phyloP scores from a whole-genome alignment of 768 basidiomycete genomes.

The Pisolithus sp. region DNA sequence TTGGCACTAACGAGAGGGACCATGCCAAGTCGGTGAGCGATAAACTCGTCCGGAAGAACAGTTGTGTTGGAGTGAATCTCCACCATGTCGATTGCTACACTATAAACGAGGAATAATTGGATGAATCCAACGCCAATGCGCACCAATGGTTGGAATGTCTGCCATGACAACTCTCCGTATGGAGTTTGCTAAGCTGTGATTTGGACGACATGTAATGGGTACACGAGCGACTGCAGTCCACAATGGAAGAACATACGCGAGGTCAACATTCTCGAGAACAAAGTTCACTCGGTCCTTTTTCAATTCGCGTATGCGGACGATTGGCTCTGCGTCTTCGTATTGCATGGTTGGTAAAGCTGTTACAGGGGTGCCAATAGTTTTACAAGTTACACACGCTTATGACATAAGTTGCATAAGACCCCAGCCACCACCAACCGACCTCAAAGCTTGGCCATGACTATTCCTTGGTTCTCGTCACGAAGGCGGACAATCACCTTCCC shows the following conservation, averaged over 20 bases:
- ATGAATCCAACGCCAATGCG: conserved; percentile 23
- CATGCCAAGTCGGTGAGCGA: conserved; percentile 93
- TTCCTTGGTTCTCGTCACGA: conserved; percentile 37
- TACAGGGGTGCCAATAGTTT: no score
- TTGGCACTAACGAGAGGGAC: conserved; percentile 83
- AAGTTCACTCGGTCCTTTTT: conserved; percentile 86
- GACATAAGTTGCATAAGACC: neutral
- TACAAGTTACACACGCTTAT: neutral
- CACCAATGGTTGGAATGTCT: conserved; percentile 93
- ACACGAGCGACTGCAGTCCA: conserved; percentile 4
- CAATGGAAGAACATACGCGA: conserved; percentile 58
- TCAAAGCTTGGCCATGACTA: conserved; percentile 37
- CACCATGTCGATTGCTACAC: conserved; percentile 91
- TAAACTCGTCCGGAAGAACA: conserved; percentile 94
- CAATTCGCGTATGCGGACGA: conserved; percentile 77
- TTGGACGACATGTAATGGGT: conserved; percentile 7
- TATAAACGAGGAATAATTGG: conserved; percentile 2
- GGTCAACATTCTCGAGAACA: conserved; percentile 91
- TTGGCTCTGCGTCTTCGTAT: conserved; percentile 47
- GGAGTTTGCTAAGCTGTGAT: conserved; percentile 83
- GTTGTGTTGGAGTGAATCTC: conserved; percentile 88
- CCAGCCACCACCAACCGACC: neutral
- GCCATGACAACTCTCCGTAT: conserved; percentile 92
- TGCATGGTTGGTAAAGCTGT: conserved; percentile 22
- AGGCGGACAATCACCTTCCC: conserved; percentile 79